Base-by-base conservation (phyloP, 129 eudicot genomes). In the Apium graveolens region DNA sequence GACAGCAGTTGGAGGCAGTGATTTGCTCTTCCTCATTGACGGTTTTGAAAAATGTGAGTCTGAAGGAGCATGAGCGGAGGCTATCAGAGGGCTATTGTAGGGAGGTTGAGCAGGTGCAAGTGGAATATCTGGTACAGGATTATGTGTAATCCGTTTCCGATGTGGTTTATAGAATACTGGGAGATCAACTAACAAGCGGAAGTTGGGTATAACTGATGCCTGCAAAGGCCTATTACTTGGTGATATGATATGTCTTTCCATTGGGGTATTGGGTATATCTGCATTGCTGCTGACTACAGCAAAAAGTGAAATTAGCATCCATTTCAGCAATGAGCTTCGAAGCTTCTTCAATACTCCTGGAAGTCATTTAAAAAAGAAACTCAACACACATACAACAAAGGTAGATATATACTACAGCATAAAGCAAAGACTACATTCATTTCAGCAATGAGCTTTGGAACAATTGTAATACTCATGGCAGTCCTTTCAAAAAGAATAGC, bases 21-120 rank as follows among this genome's bases (percentile, higher is more conserved):
- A 37, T 60, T 74, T 89, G 74, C 80, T 89, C 84, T 80, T 88
- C 71, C 79, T 78, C 84, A 80, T 78, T 60, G 87, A 84, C 74
- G 84, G 85, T 72, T 78, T 81, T 26, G 96, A 81, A 78, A 84
- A 69, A 73, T 80, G 81, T 44, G 87, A 84, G 78, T 82, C 82
- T 55, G 89, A 76, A 76, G 90, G 87, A 80, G 90, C 86, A 45
- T 86, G 90, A 69, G 82, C 66, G 35, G 87, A 84, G n/a, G 83
- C 83, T 45, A 78, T 34, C 34, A 87, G 76, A 27, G 87, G 87
- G 35, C 86, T 89, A 83, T 84, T 82, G 62, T 86, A 68, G 60
- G 96, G 92, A 55, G 92, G 75, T 45, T 83, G 88, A 51, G 83
- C 81, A 66, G 86, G 85, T 70, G 82, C 74, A 35, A 81, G 79